Percentiles rank a stretch among this genome's conserved stretches.
phyloP scores from a whole-genome alignment of 495 filamentous ascomycete species.

The Lophium mytilinum region DNA sequence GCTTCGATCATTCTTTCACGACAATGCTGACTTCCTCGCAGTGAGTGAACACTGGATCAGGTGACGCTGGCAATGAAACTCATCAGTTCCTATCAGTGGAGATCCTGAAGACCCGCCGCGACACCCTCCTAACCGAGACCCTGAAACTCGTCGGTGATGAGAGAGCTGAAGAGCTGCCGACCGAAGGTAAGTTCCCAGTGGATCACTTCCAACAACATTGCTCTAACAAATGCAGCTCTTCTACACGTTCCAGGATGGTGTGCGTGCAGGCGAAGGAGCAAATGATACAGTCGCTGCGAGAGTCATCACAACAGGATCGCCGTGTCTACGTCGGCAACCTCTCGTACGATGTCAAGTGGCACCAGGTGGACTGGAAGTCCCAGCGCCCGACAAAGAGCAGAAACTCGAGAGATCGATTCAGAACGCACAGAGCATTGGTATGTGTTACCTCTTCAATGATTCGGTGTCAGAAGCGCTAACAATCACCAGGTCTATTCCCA shows the following conservation, averaged over 20 bases:
- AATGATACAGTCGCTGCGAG: too few relatives aligned
- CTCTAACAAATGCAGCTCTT: constrained; percentile 3
- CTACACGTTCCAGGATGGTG: neutral
- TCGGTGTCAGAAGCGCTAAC: neutral
- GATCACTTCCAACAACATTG: neutral
- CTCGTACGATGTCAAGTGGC: too few relatives aligned
- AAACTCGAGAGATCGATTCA: constrained; percentile 23
- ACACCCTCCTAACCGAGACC: too few relatives aligned
- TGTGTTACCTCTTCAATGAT: neutral
- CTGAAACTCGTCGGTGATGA: constrained; percentile 91
- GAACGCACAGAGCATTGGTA: constrained; percentile 9
- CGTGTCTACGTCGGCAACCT: too few relatives aligned
- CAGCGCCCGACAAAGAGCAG: constrained; percentile 11
- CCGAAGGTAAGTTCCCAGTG: constrained; percentile 56
- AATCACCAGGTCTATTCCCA: constrained; percentile 8
- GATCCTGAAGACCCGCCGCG: too few relatives aligned
- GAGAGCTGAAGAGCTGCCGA: constrained; percentile 69
- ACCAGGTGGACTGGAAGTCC: too few relatives aligned
- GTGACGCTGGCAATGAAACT: too few relatives aligned
- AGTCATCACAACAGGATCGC: too few relatives aligned
- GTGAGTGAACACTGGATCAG: too few relatives aligned
- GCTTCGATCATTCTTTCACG: too few relatives aligned
- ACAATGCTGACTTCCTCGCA: too few relatives aligned
- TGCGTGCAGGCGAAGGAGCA: neutral
- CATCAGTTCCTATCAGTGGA: too few relatives aligned